phyloP scores from a whole-genome alignment of 495 filamentous ascomycete species.

The Filosporella fistucella region DNA sequence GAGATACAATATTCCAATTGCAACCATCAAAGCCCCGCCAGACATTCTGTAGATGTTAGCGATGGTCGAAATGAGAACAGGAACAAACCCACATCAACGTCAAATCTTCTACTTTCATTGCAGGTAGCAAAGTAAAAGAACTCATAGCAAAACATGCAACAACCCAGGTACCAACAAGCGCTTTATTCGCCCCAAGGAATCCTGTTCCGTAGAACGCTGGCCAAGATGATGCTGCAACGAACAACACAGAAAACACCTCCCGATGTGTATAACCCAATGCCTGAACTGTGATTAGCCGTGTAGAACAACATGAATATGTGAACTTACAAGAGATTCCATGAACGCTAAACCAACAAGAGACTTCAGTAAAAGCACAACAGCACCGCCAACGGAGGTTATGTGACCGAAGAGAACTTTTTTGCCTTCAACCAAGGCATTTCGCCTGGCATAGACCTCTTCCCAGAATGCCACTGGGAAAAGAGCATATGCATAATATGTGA shows the following conservation, averaged over 20 bases:
- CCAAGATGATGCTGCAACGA: slow-evolving; percentile 71
- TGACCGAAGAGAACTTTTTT: slow-evolving; percentile 64
- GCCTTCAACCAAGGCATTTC: slow-evolving; percentile 64
- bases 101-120: slow-evolving; percentile 75
- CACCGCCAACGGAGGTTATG: slow-evolving; percentile 50
- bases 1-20: slow-evolving; percentile 75
- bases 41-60: slow-evolving; percentile 47
- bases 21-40: slow-evolving; percentile 75
- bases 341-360: slow-evolving; percentile 62
- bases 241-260: slow-evolving; percentile 81
- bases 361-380: slow-evolving; percentile 57
- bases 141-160: slow-evolving; percentile 79
- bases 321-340: slow-evolving; percentile 78
- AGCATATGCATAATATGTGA: slow-evolving; percentile 88
- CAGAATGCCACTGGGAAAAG: slow-evolving; percentile 93
- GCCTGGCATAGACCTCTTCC: slow-evolving; percentile 87
- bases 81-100: slow-evolving; percentile 62
- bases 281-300: slow-evolving; percentile 22
- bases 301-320: slow-evolving; percentile 11
- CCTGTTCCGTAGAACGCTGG: slow-evolving; percentile 66
- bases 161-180: slow-evolving; percentile 69
- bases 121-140: slow-evolving; percentile 83
- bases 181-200: slow-evolving; percentile 61
- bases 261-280: slow-evolving; percentile 82
- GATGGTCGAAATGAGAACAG: background rate